phyloP scores from a whole-genome alignment of 192 early-diverging fungal species.

The Lobosporangium transversale region DNA sequence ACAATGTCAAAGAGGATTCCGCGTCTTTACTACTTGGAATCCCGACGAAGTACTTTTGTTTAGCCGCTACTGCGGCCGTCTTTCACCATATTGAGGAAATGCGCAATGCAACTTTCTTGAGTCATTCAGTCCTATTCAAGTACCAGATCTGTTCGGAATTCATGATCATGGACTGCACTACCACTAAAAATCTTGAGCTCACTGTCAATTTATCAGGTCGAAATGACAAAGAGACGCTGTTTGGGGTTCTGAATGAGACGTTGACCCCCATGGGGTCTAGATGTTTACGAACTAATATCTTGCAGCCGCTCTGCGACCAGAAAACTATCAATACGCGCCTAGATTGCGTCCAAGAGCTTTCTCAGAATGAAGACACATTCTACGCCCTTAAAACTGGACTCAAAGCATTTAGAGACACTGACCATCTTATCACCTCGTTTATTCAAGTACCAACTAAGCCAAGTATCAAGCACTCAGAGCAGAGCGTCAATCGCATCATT shows the following conservation, averaged over 20 bases:
- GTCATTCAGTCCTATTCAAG: constrained; percentile 66
- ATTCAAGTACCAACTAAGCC: constrained; percentile 58
- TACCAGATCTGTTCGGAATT: constrained; percentile 63
- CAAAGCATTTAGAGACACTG: constrained; percentile 61
- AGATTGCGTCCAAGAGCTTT: constrained; percentile 68
- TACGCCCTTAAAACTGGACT: constrained; percentile 58
- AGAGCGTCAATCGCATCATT: constrained; percentile 75
- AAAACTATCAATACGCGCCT: constrained; percentile 64
- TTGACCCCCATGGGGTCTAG: constrained; percentile 76
- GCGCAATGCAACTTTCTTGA: constrained; percentile 60
- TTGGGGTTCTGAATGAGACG: constrained; percentile 69
- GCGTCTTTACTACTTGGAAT: constrained; percentile 54
- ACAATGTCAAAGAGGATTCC: constrained; percentile 60
- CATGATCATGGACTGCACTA: constrained; percentile 65
- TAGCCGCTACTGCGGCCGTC: constrained; percentile 63
- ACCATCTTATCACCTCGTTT: constrained; percentile 65
- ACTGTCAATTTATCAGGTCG: constrained; percentile 59
- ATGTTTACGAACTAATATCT: constrained; percentile 76
- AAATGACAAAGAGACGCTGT: constrained; percentile 62
- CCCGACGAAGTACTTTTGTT: constrained; percentile 66
- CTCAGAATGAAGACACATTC: constrained; percentile 59
- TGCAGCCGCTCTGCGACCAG: constrained; percentile 73
- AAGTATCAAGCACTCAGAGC: constrained; percentile 67
- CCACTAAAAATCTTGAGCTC: constrained; percentile 71
- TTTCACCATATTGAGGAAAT: constrained; percentile 63